phyloP scores from a whole-genome alignment of 2,329 filamentous ascomycete genomes.

The Paecilomyces sp. region DNA sequence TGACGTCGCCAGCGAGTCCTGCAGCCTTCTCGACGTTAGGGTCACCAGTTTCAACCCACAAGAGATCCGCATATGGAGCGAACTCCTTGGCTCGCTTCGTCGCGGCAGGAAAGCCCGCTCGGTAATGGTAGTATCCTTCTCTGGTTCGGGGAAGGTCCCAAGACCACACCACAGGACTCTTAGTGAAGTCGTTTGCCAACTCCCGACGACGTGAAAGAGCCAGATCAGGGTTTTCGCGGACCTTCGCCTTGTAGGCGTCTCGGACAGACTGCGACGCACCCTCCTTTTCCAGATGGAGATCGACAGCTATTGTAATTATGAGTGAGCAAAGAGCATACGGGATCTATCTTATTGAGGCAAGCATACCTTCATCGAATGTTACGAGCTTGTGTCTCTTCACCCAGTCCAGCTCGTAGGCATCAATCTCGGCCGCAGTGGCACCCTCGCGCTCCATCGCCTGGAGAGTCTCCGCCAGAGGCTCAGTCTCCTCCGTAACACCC shows the following conservation, averaged over 20 bases:
- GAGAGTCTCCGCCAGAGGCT: constrained; percentile 78
- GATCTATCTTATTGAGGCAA: neutral
- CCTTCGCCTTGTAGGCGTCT: constrained; percentile 58
- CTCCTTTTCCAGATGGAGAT: constrained; percentile 63
- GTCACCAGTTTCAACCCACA: constrained; percentile 95
- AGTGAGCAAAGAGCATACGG: neutral
- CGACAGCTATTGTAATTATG: constrained; percentile 50
- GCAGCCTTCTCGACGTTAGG: constrained; percentile 72
- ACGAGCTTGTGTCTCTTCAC: constrained; percentile 78
- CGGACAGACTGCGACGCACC: constrained; percentile 59
- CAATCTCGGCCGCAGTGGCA: constrained; percentile 70
- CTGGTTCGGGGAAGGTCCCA: constrained; percentile 90
- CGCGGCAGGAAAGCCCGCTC: constrained; percentile 73
- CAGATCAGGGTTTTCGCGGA: constrained; percentile 60
- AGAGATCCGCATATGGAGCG: constrained; percentile 83
- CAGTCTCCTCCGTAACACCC: constrained; percentile 69
- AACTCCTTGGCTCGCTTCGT: constrained; percentile 92
- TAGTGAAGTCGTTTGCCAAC: constrained; percentile 61
- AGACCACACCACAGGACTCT: constrained; percentile 68
- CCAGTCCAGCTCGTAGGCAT: constrained; percentile 80
- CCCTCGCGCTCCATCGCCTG: constrained; percentile 83
- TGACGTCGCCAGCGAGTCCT: constrained; percentile 69
- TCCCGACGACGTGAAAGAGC: constrained; percentile 70
- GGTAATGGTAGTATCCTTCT: constrained; percentile 56
- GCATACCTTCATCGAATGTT: constrained; percentile 72